Conservation (phyloP, 164 flowering plant genomes). For the Magnolia changhungtana region DNA sequence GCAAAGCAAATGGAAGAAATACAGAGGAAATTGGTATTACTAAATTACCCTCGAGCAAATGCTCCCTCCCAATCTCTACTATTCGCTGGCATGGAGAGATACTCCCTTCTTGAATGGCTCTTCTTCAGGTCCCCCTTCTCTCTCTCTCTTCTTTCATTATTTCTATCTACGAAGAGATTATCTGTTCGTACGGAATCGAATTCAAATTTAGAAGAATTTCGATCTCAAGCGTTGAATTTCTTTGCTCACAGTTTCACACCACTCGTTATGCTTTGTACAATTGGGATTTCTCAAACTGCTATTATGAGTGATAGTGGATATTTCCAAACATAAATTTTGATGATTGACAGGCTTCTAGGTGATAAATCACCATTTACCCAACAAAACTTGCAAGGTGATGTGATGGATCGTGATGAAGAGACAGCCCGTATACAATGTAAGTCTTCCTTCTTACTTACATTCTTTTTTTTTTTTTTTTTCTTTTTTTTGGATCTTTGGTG, state of each 20-base stretch:
- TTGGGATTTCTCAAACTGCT: neutral
- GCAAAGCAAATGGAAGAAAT: slow-evolving; percentile 76
- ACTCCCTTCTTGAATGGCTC: slow-evolving; percentile 96
- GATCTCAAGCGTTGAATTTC: too few species aligned
- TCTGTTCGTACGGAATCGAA: neutral
- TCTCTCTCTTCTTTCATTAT: neutral
- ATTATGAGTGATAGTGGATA: neutral
- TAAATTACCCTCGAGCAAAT: slow-evolving; percentile 83
- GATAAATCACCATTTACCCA: slow-evolving; percentile 95
- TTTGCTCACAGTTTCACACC: neutral
- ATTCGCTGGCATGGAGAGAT: slow-evolving; percentile 98
- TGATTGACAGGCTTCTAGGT: slow-evolving; percentile 65
- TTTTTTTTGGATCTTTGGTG: neutral
- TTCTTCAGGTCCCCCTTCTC: slow-evolving; percentile 56
- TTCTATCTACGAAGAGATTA: too few species aligned
- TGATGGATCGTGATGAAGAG: slow-evolving; percentile 87
- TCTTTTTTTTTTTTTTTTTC: neutral
- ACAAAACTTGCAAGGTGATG: slow-evolving; percentile 74
- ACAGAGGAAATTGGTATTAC: slow-evolving; percentile 48
- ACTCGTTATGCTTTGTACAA: neutral
- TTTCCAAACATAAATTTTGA: neutral
- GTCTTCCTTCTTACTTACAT: neutral
- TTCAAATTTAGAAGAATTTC: neutral
- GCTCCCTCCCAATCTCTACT: slow-evolving; percentile 94
- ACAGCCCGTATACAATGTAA: slow-evolving; percentile 85